Base-by-base conservation (phyloP, 495 filamentous ascomycete genomes). In the Letharia lupina region DNA sequence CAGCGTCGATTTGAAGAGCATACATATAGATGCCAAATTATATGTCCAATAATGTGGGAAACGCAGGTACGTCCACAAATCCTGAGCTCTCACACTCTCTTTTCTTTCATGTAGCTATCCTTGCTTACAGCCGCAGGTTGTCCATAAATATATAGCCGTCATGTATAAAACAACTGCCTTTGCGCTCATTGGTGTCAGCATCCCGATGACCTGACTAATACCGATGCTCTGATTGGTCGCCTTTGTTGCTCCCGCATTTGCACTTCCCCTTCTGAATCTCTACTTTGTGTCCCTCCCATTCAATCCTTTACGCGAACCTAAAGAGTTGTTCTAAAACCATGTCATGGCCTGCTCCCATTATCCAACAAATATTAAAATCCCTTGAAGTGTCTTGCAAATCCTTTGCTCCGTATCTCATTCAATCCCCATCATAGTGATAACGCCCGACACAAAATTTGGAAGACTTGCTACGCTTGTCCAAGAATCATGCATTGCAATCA, bases 161-260 rank as follows among this genome's bases (percentile, higher is more conserved):
- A 23, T 2, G 48, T 11, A 39, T 20, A 60, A 6, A 37, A 35
- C 31, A 12, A 41, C 4, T 39, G 39, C 42, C 54, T 58, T 48
- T 42, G 44, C 37, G 28, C 41, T 7, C 31, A 11, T 65, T 47
- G 18, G 54, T 40, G 41, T 42, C 48, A 11, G 10, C 42, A 13
- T 40, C 52, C 56, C 42, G 37, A 33, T 11, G 31, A 23, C 23
- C 54, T 65, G 40, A 67, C 60, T 42, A 67, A 67, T 67, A 42
- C 60, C 33, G 28, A 18, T 20, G 28, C 60, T 63, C 48, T 67
- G 65, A 67, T 67, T 67, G 65, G 65, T 58, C 65, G 41, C 23
- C 28, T 45, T 31, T 58, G 1, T 10, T 35, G 10, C 40, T 59
- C 52, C 52, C 54, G 15, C 54, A 15, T 39, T 56, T 13, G 3